These are phyloP conservation scores for Rhynchospora breviuscula DNA, from an alignment of 176 grass and related monocot genomes.

Conservation along the genomic window DNA sequence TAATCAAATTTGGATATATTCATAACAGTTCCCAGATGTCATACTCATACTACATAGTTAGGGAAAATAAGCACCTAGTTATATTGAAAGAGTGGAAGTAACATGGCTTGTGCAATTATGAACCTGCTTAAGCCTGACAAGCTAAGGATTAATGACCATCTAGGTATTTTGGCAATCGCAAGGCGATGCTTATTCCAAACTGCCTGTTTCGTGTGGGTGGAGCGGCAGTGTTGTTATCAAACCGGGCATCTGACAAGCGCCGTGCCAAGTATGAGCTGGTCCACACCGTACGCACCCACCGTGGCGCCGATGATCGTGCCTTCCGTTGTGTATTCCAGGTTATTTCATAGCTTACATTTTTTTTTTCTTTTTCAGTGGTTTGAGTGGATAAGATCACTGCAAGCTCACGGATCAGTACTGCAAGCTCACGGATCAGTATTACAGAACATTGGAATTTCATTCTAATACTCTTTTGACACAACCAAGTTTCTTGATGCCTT, in stretches of 20 bases:
- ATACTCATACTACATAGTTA: neutral
- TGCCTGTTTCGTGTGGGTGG: constrained; percentile 45
- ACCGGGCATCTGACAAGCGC: constrained; percentile 14
- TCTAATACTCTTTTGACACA: neutral
- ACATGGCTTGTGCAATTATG: neutral
- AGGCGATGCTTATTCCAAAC: constrained; percentile 48
- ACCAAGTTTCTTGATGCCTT: neutral
- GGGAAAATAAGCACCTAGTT: neutral
- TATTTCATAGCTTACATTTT: neutral
- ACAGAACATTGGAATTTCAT: neutral
- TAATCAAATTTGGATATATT: constrained; percentile 1
- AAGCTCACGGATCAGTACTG: neutral
- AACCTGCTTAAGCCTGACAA: neutral
- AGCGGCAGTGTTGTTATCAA: constrained; percentile 39
- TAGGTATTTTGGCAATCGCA: constrained; percentile 39
- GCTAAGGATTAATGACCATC: neutral
- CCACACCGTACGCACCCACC: constrained; percentile 47
- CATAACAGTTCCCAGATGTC: neutral
- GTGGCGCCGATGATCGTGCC: constrained; percentile 31
- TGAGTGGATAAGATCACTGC: neutral
- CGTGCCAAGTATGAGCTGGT: constrained; percentile 39
- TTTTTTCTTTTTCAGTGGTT: neutral
- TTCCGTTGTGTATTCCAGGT: constrained; percentile 42
- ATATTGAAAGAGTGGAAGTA: neutral
- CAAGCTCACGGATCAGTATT: neutral